Evolutionary conservation across 148 eudicot species (phyloP), one percentile per base, ranked within the genome.

Genomic region (Persicaria maculosa): DNA sequence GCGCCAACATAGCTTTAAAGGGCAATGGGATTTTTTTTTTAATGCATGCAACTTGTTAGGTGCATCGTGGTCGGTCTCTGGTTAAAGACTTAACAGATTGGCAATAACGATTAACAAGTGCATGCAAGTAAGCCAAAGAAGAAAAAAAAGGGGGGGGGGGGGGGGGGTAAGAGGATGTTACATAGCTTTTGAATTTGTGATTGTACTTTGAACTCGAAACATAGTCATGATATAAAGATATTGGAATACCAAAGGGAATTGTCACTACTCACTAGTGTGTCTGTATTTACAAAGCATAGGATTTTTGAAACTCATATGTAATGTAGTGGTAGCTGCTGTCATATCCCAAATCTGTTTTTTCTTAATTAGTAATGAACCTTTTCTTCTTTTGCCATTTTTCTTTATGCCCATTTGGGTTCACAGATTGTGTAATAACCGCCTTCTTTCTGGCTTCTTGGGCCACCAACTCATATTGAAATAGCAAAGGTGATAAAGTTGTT

Each of bases 391-490:
- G 22, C 11, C 65, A 19, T 58, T 58, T n/a, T 22, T 5, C 61
- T n/a, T 17, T 5, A 7, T 55, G n/a, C 22, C 17, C 61, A 16
- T n/a, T 55, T 55, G 61, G 61, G 61, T 6, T 17, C 22, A 16
- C 16, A 6, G 16, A 52, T 52, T 14, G 55, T 14, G 17, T 15
- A 17, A 55, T 55, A 16, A 17, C 61, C 20, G 17, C 22, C n/a
- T n/a, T n/a, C n/a, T 55, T 55, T 55, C 61, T n/a, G 55, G 55
- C 55, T 14, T 52, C 55, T 52, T 52, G 55, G 55, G 55, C 16
- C 55, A 52, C 55, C 11, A 52, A 52, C 4, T 52, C n/a, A 25
- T 25, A 25, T 31, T 31, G 36, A 31, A 31, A 31, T 31, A 31
- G 36, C 36, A 31, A 31, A 31, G 36, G 36, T 31, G 36, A 31